Evolutionary conservation across 2,329 filamentous ascomycete genomes (phyloP).

Genomic region (Alternaria consortialis): DNA sequence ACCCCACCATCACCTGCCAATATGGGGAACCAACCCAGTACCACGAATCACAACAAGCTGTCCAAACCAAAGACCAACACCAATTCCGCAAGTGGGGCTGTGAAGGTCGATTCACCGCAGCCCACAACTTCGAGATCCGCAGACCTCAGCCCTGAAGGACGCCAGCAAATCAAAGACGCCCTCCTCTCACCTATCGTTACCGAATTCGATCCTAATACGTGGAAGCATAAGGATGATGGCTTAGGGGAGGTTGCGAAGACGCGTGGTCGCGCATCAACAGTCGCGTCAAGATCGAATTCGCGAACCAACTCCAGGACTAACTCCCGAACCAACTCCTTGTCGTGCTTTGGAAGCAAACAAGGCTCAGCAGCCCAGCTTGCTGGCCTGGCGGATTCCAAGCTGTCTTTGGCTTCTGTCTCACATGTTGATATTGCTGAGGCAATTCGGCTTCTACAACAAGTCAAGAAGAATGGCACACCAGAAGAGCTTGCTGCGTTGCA

Average conservation of each 20-base stretch:
- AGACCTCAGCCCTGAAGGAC: constrained; percentile 37
- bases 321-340: constrained; percentile 38
- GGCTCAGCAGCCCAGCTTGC: constrained; percentile 35
- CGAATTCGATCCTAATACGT: constrained; percentile 29
- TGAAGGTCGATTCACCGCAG: constrained; percentile 31
- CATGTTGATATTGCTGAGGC: constrained; percentile 57
- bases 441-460: constrained; percentile 57
- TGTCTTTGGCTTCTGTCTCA: constrained; percentile 43
- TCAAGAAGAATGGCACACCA: constrained; percentile 59
- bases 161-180: constrained; percentile 42
- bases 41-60: constrained; percentile 38
- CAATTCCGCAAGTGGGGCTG: constrained; percentile 35
- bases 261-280: constrained; percentile 36
- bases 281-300: constrained; percentile 41
- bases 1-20: constrained; percentile 24
- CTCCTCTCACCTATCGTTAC: constrained; percentile 40
- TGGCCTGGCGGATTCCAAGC: constrained; percentile 36
- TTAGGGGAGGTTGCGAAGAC: constrained; percentile 33
- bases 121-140: constrained; percentile 36
- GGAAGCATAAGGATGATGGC: constrained; percentile 30
- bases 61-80: constrained; percentile 50
- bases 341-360: constrained; percentile 35
- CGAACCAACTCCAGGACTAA: constrained; percentile 24
- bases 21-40: constrained; percentile 46
- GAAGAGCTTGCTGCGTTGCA: constrained; percentile 58